A percentile compares a stretch with the other conserved stretches of the same genome.
Conservation (phyloP, 2,329 filamentous ascomycete species). For the Monosporascus sp. region DNA sequence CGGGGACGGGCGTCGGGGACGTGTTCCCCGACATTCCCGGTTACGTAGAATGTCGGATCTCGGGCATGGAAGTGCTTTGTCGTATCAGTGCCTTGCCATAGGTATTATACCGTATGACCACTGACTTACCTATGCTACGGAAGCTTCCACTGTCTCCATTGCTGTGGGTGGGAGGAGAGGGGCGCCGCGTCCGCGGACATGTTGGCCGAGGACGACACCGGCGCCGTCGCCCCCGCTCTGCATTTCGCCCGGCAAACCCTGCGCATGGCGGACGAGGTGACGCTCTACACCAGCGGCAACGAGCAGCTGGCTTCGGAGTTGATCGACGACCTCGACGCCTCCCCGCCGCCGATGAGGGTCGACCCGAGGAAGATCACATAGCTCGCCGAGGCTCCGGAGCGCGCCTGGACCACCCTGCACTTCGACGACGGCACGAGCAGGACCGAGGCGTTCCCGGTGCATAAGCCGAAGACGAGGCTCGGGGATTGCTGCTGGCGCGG, state of each 20-base stretch:
- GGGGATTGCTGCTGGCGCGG: too few species aligned
- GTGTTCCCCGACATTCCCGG: too few species aligned
- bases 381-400: neutral
- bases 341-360: neutral
- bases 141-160: too few species aligned
- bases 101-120: too few species aligned
- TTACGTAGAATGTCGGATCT: too few species aligned
- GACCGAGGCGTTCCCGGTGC: neutral
- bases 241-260: slow-evolving; percentile 1
- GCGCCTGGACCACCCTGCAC: neutral
- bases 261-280: slow-evolving; percentile 10
- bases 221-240: neutral
- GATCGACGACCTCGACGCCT: neutral
- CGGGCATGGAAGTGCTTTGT: too few species aligned
- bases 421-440: neutral
- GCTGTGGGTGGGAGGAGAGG: neutral
- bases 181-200: neutral
- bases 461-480: too few species aligned
- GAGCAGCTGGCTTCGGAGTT: slow-evolving; percentile 26
- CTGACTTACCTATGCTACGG: too few species aligned
- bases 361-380: neutral
- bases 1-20: too few species aligned
- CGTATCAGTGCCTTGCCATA: too few species aligned
- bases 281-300: slow-evolving; percentile 20
- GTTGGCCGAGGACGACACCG: slow-evolving; percentile 1